phyloP scores from a whole-genome alignment of 2,329 filamentous ascomycete species.

The Calonectria montana region DNA sequence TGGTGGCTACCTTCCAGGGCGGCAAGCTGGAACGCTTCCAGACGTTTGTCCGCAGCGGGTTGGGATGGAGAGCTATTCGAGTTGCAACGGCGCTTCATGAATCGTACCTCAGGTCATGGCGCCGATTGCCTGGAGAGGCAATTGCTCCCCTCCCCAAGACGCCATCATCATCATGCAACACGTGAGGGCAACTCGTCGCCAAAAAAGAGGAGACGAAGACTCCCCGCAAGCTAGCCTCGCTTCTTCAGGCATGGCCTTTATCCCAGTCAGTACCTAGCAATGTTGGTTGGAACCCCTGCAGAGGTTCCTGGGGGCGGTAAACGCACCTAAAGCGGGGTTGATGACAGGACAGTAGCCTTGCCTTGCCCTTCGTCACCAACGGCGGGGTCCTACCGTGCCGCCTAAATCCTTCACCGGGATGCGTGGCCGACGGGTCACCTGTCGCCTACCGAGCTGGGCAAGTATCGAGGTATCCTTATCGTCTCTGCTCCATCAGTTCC shows the following conservation, averaged over 20 bases:
- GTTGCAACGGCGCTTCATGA: not conserved
- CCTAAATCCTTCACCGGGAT: slow-evolving; percentile 1
- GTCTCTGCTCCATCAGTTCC: not conserved
- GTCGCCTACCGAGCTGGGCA: not conserved
- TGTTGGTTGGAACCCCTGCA: slow-evolving; percentile 6
- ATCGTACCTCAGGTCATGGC: not conserved
- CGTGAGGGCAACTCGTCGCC: not conserved
- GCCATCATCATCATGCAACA: not conserved
- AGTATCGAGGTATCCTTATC: not conserved
- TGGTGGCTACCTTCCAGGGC: not conserved
- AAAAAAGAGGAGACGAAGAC: not conserved
- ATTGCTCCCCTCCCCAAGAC: not conserved
- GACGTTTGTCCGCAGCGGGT: not conserved
- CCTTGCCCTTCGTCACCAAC: not conserved
- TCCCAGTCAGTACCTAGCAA: not conserved
- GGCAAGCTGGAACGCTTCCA: not conserved
- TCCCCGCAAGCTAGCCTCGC: slow-evolving; percentile 3
- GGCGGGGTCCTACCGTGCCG: slow-evolving; percentile 1
- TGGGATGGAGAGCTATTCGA: not conserved
- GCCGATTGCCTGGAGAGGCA: not conserved
- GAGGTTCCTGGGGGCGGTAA: slow-evolving; percentile 5
- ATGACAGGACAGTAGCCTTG: not conserved
- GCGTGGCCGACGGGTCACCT: not conserved
- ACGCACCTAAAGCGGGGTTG: slow-evolving; percentile 3
- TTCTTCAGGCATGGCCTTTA: not conserved